phyloP scores from a whole-genome alignment of 1,284 basidiomycete genomes.

The Rhodotorula sp. region DNA sequence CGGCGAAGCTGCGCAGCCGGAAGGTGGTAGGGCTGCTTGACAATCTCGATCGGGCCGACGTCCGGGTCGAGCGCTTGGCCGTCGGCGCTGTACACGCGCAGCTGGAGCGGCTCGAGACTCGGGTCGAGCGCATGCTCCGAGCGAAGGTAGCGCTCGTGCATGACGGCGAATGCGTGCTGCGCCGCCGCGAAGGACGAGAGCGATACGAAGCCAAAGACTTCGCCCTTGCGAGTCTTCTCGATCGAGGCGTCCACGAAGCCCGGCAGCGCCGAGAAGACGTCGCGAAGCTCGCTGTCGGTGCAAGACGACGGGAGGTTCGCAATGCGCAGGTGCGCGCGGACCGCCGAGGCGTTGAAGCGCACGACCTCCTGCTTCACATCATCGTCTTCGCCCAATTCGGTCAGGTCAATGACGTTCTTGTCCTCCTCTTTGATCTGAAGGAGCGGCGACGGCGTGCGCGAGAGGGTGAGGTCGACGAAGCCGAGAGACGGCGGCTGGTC shows the following conservation, averaged over 20 bases:
- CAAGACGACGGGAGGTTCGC: background rate
- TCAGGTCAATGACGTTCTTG: too few relatives aligned
- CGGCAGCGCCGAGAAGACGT: background rate
- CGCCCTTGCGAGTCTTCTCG: too few relatives aligned
- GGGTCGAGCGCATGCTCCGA: too few relatives aligned
- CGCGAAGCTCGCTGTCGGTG: background rate
- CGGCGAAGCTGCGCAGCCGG: background rate
- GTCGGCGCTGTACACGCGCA: background rate
- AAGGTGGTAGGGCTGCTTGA: background rate
- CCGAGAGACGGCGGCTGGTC: background rate
- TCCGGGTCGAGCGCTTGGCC: too few relatives aligned
- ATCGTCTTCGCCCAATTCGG: background rate
- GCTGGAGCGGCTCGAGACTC: background rate
- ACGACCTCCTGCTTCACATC: too few relatives aligned
- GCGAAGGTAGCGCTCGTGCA: background rate
- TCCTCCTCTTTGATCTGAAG: background rate
- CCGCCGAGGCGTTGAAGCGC: too few relatives aligned
- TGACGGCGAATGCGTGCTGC: background rate
- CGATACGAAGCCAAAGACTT: background rate
- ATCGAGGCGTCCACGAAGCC: background rate
- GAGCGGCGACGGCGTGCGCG: too few relatives aligned
- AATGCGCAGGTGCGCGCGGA: background rate
- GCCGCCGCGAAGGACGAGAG: background rate
- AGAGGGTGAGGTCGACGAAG: background rate
- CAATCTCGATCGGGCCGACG: background rate